Conservation (phyloP, 1,139 yeast species). For the Hyphopichia burtonii region DNA sequence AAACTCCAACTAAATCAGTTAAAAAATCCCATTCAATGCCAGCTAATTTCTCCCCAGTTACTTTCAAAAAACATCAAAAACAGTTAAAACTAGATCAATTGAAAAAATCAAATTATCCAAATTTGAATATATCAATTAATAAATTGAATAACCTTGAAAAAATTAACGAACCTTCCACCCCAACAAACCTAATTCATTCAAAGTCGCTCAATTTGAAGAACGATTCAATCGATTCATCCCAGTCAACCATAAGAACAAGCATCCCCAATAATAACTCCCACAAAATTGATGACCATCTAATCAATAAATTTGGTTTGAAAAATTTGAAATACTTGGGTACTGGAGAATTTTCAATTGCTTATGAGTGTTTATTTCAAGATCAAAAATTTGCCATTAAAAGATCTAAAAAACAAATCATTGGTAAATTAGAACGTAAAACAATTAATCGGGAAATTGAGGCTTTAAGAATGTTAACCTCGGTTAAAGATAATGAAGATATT, state of each 20-base stretch:
- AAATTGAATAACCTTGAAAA: background rate
- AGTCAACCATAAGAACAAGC: constrained; percentile 7
- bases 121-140: background rate
- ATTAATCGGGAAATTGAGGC: constrained; percentile 46
- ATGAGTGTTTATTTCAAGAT: constrained; percentile 65
- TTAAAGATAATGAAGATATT: constrained; percentile 35
- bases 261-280: background rate
- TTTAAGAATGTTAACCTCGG: constrained; percentile 39
- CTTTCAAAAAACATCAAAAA: constrained; percentile 11
- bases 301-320: constrained; percentile 61
- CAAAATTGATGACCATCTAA: constrained; percentile 56
- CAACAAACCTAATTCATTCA: constrained; percentile 18
- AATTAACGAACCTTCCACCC: constrained; percentile 29
- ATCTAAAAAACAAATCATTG: constrained; percentile 54
- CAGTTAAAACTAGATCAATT: constrained; percentile 1
- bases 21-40: constrained; percentile 33
- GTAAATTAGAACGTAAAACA: constrained; percentile 38
- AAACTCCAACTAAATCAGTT: constrained; percentile 45
- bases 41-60: constrained; percentile 24
- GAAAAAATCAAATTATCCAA: constrained; percentile 1
- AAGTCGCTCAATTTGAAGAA: constrained; percentile 1
- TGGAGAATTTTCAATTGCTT: constrained; percentile 90
- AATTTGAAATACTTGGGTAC: constrained; percentile 70
- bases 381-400: constrained; percentile 84
- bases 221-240: constrained; percentile 12